These are phyloP conservation scores for Nitzschia sp. DNA, from an alignment of 108 stramenopile genomes.

Conservation along the genomic window DNA sequence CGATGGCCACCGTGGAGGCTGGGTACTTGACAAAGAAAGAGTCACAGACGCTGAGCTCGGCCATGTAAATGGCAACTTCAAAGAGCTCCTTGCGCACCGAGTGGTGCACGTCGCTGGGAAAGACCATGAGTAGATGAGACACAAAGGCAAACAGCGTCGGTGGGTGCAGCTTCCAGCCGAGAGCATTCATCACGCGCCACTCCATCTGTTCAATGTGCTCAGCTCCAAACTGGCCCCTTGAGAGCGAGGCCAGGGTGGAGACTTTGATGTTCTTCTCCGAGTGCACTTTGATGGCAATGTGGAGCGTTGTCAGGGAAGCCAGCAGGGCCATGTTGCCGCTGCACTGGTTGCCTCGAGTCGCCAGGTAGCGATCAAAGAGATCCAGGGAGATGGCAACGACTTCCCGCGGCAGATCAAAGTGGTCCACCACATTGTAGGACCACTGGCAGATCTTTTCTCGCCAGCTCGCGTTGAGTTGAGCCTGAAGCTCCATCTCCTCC, in stretches of 20 bases:
- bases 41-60: conserved; percentile 71
- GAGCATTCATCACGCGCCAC: conserved; percentile 44
- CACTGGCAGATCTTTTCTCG: conserved; percentile 83
- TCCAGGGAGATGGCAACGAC: conserved; percentile 67
- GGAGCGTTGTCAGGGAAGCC: conserved; percentile 63
- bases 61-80: conserved; percentile 62
- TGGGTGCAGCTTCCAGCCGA: conserved; percentile 74
- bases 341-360: conserved; percentile 63
- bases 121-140: conserved; percentile 48
- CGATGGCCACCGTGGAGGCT: conserved; percentile 62
- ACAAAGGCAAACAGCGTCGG: conserved; percentile 69
- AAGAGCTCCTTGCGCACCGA: conserved; percentile 60
- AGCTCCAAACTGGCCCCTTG: conserved; percentile 68
- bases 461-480: conserved; percentile 46
- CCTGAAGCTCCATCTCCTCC: conserved; percentile 10
- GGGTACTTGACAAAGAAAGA: conserved; percentile 56
- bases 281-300: conserved; percentile 77
- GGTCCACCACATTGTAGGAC: conserved; percentile 83
- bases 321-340: conserved; percentile 65
- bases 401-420: conserved; percentile 78
- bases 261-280: conserved; percentile 66
- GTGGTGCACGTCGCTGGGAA: conserved; percentile 47
- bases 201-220: conserved; percentile 81
- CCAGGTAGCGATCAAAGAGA: conserved; percentile 79
- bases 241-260: conserved; percentile 65